Percentiles rank a stretch among this genome's conserved stretches.
Conservation (phyloP, 805 yeast species). For the Cyberlindnera euphorbiiphila region DNA sequence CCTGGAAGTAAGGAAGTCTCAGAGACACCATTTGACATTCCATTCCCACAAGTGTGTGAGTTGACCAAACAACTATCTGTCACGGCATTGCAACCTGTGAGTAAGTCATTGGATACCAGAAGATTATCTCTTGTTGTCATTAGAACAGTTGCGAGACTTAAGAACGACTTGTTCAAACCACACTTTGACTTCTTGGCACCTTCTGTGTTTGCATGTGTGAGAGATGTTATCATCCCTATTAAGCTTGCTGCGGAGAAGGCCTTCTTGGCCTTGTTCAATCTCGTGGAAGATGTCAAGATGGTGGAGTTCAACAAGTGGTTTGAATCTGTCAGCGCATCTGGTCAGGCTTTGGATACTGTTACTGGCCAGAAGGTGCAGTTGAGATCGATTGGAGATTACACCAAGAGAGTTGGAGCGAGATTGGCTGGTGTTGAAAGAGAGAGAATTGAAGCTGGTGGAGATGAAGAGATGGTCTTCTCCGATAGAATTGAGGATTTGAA, state of each 20-base stretch:
- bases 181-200: constrained; percentile 59
- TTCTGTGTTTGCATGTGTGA: constrained; percentile 72
- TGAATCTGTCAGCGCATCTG: constrained; percentile 33
- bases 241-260: constrained; percentile 94
- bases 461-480: constrained; percentile 75
- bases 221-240: constrained; percentile 88
- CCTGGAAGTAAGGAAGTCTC: constrained; percentile 31
- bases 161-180: constrained; percentile 50
- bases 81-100: constrained; percentile 46
- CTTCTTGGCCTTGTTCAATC: constrained; percentile 62
- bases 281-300: constrained; percentile 63
- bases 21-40: constrained; percentile 35
- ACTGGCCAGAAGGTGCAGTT: constrained; percentile 50
- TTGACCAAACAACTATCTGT: constrained; percentile 51
- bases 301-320: constrained; percentile 64
- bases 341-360: constrained; percentile 34
- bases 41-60: constrained; percentile 37
- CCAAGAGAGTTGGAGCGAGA: constrained; percentile 84
- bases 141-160: constrained; percentile 68
- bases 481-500: constrained; percentile 82
- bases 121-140: constrained; percentile 72
- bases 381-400: constrained; percentile 83
- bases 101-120: constrained; percentile 70
- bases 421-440: constrained; percentile 86
- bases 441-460: constrained; percentile 86